Conservation (phyloP, 176 grass and related monocot genomes). For the Oryza meyeriana region DNA sequence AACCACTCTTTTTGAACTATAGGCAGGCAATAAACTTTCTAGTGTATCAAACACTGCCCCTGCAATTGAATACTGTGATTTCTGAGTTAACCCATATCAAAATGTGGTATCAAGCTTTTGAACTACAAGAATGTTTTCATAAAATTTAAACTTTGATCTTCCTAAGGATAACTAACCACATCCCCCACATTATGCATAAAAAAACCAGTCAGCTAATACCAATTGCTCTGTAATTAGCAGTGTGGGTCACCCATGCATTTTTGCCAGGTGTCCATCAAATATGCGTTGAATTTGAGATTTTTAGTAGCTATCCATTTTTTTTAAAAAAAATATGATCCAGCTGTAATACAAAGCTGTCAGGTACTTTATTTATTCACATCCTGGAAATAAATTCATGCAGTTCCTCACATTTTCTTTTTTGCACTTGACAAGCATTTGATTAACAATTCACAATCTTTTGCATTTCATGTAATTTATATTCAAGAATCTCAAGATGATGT, state of each 20-base stretch:
- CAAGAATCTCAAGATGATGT: not conserved
- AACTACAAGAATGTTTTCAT: not conserved
- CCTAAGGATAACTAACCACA: not conserved
- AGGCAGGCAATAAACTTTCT: not conserved
- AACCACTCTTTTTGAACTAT: not conserved
- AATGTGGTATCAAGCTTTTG: not conserved
- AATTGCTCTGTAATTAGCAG: slow-evolving; percentile 11
- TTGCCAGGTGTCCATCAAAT: not conserved
- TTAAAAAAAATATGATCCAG: not conserved
- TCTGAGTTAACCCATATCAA: not conserved
- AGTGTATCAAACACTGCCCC: not conserved
- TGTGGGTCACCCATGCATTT: not conserved
- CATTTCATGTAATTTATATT: slow-evolving; percentile 9
- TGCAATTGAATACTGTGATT: not conserved
- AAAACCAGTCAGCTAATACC: not conserved
- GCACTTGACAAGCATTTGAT: not conserved
- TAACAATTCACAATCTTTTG: not conserved
- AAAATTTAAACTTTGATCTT: not conserved
- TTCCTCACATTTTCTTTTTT: not conserved
- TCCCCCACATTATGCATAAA: not conserved
- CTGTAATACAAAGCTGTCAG: not conserved
- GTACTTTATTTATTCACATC: not conserved
- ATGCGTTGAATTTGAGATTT: not conserved
- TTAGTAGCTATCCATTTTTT: not conserved
- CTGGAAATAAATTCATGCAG: not conserved